These are phyloP conservation scores for Fusarium odoratissimum DNA, from an alignment of 2,329 filamentous ascomycete species.

Conservation along the genomic window DNA sequence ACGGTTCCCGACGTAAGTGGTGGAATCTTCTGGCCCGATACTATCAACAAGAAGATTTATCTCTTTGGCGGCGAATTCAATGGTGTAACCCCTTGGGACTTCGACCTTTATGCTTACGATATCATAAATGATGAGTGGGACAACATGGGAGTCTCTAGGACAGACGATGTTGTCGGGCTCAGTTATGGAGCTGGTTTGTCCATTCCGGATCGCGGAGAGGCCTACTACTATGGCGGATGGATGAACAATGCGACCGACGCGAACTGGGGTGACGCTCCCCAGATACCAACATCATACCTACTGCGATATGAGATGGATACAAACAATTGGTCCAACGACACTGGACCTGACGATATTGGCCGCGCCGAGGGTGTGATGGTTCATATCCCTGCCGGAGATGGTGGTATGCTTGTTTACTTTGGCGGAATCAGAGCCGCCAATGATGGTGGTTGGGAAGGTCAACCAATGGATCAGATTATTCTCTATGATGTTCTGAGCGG, in stretches of 20 bases:
- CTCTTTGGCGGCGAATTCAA: constrained; percentile 72
- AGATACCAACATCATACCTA: constrained; percentile 62
- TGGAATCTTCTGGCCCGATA: constrained; percentile 68
- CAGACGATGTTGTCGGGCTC: constrained; percentile 56
- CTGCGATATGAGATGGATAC: constrained; percentile 67
- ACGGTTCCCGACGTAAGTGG: constrained; percentile 62
- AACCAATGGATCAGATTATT: constrained; percentile 63
- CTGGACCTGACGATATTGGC: constrained; percentile 63
- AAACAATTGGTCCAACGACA: constrained; percentile 63
- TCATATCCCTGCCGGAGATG: constrained; percentile 69
- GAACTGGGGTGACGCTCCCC: constrained; percentile 60
- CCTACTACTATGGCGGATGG: constrained; percentile 73
- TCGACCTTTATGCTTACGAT: constrained; percentile 68
- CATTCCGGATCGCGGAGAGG: constrained; percentile 64
- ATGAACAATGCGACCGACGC: constrained; percentile 64
- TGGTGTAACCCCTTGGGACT: constrained; percentile 56
- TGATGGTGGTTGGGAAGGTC: constrained; percentile 60
- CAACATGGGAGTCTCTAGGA: constrained; percentile 53
- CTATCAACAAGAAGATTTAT: constrained; percentile 72
- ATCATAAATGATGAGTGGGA: constrained; percentile 68
- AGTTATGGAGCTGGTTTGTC: constrained; percentile 69
- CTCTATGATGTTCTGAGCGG: constrained; percentile 69
- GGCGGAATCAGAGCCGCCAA: constrained; percentile 65
- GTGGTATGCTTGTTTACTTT: constrained; percentile 70
- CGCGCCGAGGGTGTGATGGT: constrained; percentile 71